Evolutionary conservation across 169 alveolate genomes (phyloP).

Genomic region (Eimeria zaria): DNA sequence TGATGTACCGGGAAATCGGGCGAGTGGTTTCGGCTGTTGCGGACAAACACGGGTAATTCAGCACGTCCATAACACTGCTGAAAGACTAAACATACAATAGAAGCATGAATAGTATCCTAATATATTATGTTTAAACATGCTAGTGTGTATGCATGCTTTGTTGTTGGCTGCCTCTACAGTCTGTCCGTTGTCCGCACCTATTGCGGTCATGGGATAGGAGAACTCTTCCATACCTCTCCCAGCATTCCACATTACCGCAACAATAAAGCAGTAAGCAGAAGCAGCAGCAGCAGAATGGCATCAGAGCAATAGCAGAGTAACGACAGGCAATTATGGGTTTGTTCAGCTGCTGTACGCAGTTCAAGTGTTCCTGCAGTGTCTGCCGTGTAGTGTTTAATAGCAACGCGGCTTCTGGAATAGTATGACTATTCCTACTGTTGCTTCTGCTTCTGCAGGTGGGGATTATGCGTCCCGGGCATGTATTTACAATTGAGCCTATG

Average conservation of each 20-base stretch:
- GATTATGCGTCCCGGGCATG: slow-evolving; percentile 98
- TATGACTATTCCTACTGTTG: not conserved
- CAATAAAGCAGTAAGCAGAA: slow-evolving; percentile 98
- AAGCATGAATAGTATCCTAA: too few relatives aligned
- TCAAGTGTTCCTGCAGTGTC: not conserved
- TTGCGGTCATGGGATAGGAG: slow-evolving; percentile 99
- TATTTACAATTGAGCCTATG: slow-evolving; percentile 99
- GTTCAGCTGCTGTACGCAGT: not conserved
- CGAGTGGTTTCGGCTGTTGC: slow-evolving; percentile 93
- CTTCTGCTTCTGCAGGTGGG: slow-evolving; percentile 85
- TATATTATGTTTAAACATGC: not conserved
- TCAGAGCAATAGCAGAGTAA: not conserved
- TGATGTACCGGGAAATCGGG: slow-evolving; percentile 98
- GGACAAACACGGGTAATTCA: slow-evolving; percentile 87
- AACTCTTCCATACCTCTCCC: slow-evolving; percentile 98
- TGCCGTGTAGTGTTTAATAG: not conserved
- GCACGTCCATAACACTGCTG: not conserved
- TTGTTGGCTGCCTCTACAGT: slow-evolving; percentile 4
- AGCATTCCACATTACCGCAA: slow-evolving; percentile 98
- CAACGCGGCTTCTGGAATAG: not conserved
- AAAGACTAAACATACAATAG: not conserved
- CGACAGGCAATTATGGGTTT: too few relatives aligned
- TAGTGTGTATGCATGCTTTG: not conserved
- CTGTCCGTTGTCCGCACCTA: slow-evolving; percentile 90
- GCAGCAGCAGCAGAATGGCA: slow-evolving; percentile 77